Evolutionary conservation across 2,329 filamentous ascomycete species (phyloP).

Genomic region (Penicillium palitans): DNA sequence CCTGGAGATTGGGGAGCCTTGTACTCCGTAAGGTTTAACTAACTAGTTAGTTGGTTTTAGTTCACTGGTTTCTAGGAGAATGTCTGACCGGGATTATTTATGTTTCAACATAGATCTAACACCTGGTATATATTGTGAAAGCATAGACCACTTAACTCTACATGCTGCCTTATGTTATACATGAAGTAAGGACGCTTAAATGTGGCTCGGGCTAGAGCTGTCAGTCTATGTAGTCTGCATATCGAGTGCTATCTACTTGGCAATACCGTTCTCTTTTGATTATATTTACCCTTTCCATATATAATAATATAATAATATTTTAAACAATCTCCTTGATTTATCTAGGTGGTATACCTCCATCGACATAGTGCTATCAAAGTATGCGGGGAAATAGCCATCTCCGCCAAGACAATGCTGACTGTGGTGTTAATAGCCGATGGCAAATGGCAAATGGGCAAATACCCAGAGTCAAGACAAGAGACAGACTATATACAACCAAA

Average conservation of each 20-base stretch:
- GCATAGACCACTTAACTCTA: not conserved
- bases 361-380: too few species aligned
- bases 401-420: conserved; percentile 7
- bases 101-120: not conserved
- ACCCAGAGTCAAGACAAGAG: not conserved
- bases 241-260: not conserved
- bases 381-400: conserved; percentile 2
- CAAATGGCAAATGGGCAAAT: not conserved
- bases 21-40: too few species aligned
- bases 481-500: not conserved
- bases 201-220: not conserved
- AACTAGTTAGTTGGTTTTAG: too few species aligned
- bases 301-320: too few species aligned
- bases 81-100: not conserved
- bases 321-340: too few species aligned
- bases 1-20: too few species aligned
- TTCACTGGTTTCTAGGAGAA: too few species aligned
- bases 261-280: not conserved
- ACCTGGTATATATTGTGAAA: not conserved
- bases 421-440: conserved; percentile 10
- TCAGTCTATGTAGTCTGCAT: not conserved
- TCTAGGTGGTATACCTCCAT: too few species aligned
- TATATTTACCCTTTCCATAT: too few species aligned
- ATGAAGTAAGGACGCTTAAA: not conserved
- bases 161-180: not conserved